Base-by-base conservation (phyloP, 108 stramenopile genomes). In the Parmales sp. region DNA sequence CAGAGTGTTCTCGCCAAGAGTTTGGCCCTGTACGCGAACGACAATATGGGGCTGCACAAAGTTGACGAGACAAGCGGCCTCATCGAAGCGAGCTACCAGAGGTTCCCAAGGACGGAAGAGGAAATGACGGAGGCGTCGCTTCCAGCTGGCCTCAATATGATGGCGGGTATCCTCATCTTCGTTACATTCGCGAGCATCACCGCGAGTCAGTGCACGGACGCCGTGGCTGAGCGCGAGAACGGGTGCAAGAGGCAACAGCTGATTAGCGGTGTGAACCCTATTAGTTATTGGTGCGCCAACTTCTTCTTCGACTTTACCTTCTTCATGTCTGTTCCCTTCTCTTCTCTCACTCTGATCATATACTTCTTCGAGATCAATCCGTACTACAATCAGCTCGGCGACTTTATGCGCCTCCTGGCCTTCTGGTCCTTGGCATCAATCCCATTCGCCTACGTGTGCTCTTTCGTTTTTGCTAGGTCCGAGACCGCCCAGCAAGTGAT, bases 401-500 rank as follows among this genome's bases (percentile, higher is more conserved):
- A 9, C 11, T 50, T 50, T 23, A 19, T 19, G 6, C 20, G 5
- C 11, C 5, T 50, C 11, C n/a, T 50, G n/a, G 49, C 23, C 5
- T 50, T 6, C 20, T 50, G 49, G 49, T 18, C 20, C 7, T 16
- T 50, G n/a, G 49, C 49, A 5, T 23, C 20, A 6, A 9, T 23
- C 23, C n/a, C 11, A 5, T 50, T 50, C n/a, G 49, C 49, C 49
- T 50, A 50, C 49, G 49, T 50, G n/a, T n/a, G n/a, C n/a, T n/a
- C n/a, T n/a, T 50, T 50, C 49, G 5, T 50, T 50, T 50, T 50
- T 19, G 9, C 49, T 6, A 9, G 20, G n/a, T 18, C 49, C 5
- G 49, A 18, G 20, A 19, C 49, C 11, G 9, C n/a, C 49, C 49
- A 50, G 49, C 49, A 50, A 23, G 5, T 50, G 9, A 50, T 50